These are phyloP conservation scores for Auriscalpium orientale DNA, from an alignment of 768 basidiomycete genomes.

Conservation along the genomic window DNA sequence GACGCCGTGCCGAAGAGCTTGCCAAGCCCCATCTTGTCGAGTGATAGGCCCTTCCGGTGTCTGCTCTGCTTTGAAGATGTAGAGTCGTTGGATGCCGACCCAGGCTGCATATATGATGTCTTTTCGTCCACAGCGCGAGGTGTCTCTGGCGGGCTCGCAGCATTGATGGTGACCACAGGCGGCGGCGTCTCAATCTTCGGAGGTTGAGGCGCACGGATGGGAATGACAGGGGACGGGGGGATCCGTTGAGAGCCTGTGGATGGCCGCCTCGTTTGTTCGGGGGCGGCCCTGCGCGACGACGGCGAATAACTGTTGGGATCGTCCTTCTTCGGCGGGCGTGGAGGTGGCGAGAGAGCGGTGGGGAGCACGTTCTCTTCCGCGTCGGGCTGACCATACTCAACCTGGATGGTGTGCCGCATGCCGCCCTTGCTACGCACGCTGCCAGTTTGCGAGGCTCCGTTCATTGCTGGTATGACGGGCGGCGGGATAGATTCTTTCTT, in stretches of 20 bases:
- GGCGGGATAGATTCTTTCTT: conserved; percentile 3
- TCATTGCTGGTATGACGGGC: conserved; percentile 5
- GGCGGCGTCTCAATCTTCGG: conserved; percentile 10
- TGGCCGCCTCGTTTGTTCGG: conserved; percentile 2
- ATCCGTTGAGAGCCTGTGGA: conserved; percentile 7
- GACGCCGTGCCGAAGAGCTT: conserved; percentile 55
- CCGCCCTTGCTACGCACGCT: conserved; percentile 39
- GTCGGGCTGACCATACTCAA: conserved; percentile 80
- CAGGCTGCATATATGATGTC: conserved; percentile 9
- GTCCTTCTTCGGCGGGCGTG: not conserved
- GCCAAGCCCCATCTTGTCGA: conserved; percentile 73
- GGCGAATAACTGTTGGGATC: not conserved
- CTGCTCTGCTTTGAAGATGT: conserved; percentile 39
- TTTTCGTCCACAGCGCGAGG: conserved; percentile 19
- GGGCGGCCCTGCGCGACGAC: not conserved
- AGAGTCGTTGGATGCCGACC: conserved; percentile 17
- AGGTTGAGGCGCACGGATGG: not conserved
- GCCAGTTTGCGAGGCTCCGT: conserved; percentile 34
- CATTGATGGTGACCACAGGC: conserved; percentile 26
- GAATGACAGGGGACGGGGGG: conserved; percentile 4
- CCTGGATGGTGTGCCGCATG: conserved; percentile 90
- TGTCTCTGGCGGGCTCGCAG: conserved; percentile 24
- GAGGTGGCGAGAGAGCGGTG: not conserved
- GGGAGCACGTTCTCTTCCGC: conserved; percentile 9
- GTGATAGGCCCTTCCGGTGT: conserved; percentile 61